A percentile compares a stretch with the other conserved stretches of the same genome.
phyloP scores from a whole-genome alignment of 2,329 filamentous ascomycete species.

The Diaporthe velutina region DNA sequence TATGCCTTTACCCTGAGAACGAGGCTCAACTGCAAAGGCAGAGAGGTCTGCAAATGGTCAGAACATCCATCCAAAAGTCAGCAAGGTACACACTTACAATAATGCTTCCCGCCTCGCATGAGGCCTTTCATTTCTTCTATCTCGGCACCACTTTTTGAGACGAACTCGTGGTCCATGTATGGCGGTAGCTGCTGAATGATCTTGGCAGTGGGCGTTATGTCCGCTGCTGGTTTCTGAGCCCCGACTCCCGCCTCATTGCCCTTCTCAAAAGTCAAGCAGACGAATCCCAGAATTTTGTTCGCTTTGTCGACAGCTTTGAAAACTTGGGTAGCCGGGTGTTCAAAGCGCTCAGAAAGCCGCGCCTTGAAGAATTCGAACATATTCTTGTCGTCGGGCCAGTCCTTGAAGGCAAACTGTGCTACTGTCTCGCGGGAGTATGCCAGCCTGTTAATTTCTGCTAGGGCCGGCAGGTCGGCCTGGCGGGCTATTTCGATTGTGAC shows the following conservation, averaged over 20 bases:
- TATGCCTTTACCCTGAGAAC: not conserved
- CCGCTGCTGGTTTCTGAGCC: not conserved
- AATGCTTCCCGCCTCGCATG: not conserved
- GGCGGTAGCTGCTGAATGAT: not conserved
- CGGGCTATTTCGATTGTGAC: not conserved
- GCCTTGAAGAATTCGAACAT: not conserved
- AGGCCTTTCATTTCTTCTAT: not conserved
- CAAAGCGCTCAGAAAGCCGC: not conserved
- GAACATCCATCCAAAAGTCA: not conserved
- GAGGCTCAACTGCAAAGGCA: not conserved
- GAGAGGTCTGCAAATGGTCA: not conserved
- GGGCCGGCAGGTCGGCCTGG: not conserved
- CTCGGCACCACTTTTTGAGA: not conserved
- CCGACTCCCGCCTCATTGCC: not conserved
- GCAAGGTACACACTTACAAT: not conserved
- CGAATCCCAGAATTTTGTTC: not conserved
- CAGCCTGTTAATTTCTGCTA: slow-evolving; percentile 4
- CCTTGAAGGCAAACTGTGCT: not conserved
- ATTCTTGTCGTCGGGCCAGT: not conserved
- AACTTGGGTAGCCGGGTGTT: not conserved
- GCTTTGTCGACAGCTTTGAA: not conserved
- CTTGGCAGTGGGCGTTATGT: not conserved
- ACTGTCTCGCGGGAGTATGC: not conserved
- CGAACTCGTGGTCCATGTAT: not conserved
- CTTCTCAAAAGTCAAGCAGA: not conserved